Evolutionary conservation across 805 yeast species (phyloP), one percentile per base, ranked within the genome.

Genomic region (Zygosaccharomyces lentus): DNA sequence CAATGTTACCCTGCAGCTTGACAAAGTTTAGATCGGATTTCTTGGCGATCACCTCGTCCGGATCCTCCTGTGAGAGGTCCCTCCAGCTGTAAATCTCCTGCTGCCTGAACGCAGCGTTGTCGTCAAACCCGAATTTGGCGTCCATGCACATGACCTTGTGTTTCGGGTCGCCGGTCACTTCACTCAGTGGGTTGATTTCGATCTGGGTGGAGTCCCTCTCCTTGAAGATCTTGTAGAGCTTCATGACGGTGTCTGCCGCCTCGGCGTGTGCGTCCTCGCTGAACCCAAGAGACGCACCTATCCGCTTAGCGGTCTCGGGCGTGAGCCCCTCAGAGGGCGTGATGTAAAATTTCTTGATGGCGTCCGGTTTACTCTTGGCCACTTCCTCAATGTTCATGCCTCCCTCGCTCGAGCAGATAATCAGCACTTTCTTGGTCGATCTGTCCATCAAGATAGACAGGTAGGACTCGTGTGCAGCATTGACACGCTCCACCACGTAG

Each of bases 361-460:
- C 96, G 47, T 79, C 80, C 45, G 99, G 99, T 69, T 80, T 83
- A 59, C 77, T 81, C 57, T 82, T 83, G 51, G 99, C 99, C 58
- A 93, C 98, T 68, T 96, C 96, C 77, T 93, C 99, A 64, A 93
- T 93, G 74, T 93, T 96, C 96, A 93, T 90, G 76, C 99, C 99
- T 75, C 99, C 99, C 74, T 93, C 93, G 53, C 95, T 76, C 27
- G 97, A 89, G 41, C 96, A 96, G 54, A 93, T 96, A 64, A 93
- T 86, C 73, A 93, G 76, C 50, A 98, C 96, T 57, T 79, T 75
- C 72, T 90, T 95, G 56, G 84, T 78, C 58, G 82, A 78, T 75
- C 99, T 88, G 77, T 93, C 98, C 85, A 90, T 80, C 58, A 93
- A 77, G 58, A 93, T 88, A 52, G 97, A 95, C 57, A 93, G 72